A percentile compares a stretch with the other conserved stretches of the same genome.
phyloP scores from a whole-genome alignment of 2,329 filamentous ascomycete species.

The Fusarium sp. region DNA sequence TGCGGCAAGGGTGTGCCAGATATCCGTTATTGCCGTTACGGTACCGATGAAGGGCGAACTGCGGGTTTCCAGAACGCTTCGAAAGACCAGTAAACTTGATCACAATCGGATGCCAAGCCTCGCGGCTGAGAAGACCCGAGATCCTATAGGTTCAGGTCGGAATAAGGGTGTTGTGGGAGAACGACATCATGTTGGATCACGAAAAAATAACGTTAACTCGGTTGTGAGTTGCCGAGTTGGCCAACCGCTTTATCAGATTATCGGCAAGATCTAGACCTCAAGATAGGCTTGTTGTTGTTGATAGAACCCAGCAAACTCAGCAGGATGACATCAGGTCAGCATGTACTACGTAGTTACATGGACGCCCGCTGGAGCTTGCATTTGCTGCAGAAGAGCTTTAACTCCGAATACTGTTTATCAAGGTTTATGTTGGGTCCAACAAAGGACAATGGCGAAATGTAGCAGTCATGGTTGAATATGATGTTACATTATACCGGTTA shows the following conservation, averaged over 20 bases:
- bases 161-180: neutral
- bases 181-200: constrained; percentile 17
- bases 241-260: constrained; percentile 27
- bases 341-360: constrained; percentile 8
- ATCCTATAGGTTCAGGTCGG: constrained; percentile 24
- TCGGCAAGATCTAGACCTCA: neutral
- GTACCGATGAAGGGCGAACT: constrained; percentile 37
- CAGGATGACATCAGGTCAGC: constrained; percentile 44
- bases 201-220: constrained; percentile 23
- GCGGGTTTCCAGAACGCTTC: constrained; percentile 42
- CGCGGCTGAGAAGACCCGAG: constrained; percentile 6
- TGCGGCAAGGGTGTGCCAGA: neutral
- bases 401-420: constrained; percentile 26
- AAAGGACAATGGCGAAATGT: neutral
- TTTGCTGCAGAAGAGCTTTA: constrained; percentile 37
- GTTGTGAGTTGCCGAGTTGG: constrained; percentile 29
- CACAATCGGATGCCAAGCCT: constrained; percentile 1
- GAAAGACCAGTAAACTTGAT: constrained; percentile 18
- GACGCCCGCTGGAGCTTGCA: constrained; percentile 29
- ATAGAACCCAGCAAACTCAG: constrained; percentile 22
- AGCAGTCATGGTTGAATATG: neutral
- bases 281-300: constrained; percentile 2
- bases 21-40: constrained; percentile 26
- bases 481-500: neutral
- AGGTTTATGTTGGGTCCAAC: neutral